Conservation (phyloP, 2,329 filamentous ascomycete genomes). For the Trichoderma pleuroti region DNA sequence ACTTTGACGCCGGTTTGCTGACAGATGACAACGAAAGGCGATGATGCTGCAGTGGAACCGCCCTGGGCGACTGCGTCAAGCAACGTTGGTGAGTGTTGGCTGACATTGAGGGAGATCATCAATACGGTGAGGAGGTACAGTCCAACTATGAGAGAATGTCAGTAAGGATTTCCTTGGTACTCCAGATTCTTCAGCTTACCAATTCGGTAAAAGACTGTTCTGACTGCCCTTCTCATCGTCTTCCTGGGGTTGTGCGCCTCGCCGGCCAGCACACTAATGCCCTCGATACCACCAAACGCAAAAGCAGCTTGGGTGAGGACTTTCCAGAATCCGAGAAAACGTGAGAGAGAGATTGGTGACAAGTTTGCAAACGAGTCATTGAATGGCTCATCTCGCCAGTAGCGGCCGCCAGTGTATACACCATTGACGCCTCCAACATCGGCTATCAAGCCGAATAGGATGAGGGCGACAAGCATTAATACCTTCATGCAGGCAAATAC, state of each 20-base stretch:
- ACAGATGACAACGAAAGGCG: conserved; percentile 48
- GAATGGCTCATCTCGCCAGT: conserved; percentile 40
- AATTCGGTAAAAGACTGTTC: conserved; percentile 22
- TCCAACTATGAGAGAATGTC: background rate
- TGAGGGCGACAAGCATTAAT: conserved; percentile 38
- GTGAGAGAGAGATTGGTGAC: conserved; percentile 31
- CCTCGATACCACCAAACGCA: conserved; percentile 33
- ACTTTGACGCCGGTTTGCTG: conserved; percentile 46
- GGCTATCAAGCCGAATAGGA: conserved; percentile 38
- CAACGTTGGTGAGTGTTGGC: conserved; percentile 20
- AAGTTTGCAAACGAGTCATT: conserved; percentile 29
- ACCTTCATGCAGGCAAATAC: conserved; percentile 45
- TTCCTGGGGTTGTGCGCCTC: conserved; percentile 44
- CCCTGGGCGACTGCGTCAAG: conserved; percentile 46
- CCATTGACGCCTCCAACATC: conserved; percentile 36
- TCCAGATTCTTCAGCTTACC: background rate
- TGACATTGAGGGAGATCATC: conserved; percentile 21
- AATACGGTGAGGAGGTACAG: conserved; percentile 20
- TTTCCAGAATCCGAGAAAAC: conserved; percentile 40
- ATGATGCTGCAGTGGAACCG: conserved; percentile 50
- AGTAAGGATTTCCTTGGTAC: fast-evolving
- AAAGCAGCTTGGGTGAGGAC: conserved; percentile 39
- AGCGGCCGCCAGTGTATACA: conserved; percentile 40
- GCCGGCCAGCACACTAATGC: conserved; percentile 29
- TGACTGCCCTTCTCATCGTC: conserved; percentile 23